Evolutionary conservation across 805 yeast genomes (phyloP), one percentile per base, ranked within the genome.

Genomic region (Candida tibetensis): DNA sequence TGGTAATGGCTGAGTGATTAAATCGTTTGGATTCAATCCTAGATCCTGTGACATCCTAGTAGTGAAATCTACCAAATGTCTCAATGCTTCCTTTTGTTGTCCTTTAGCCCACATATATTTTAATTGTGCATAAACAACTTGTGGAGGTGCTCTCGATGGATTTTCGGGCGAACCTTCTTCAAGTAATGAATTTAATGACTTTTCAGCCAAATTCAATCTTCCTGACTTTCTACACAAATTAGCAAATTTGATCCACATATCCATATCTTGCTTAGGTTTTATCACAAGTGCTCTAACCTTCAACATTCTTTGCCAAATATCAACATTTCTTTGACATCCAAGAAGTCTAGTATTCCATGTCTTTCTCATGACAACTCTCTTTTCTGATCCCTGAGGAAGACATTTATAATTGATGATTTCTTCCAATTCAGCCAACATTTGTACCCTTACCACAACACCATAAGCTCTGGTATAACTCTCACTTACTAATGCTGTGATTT

Each of bases 31-130:
- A 52, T 85, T 83, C 42, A 93, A 72, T 3, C 96, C 95, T 45
- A 93, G 68, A 58, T 88, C 96, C 38, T 79, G 83, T 0, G 95
- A 85, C 81, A 95, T 80, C 50, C 93, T 77, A 0, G 95, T 84
- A 0, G 98, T 89, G 60, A 93, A 93, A 40, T 86, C 96, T 17
- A 86, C 82, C 56, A 93, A 69, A 51, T 88, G 93, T 23, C 81
- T 74, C 36, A 93, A 71, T 0, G 98, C 98, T 45, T 89, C 95
- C 35, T 77, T 76, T 50, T 84, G 85, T 45, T 84, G 87, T 1
- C 96, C 96, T 23, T 89, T 81, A 0, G 96, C 91, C 98, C 99
- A 93, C 85, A 91, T 82, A 54, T 88, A 89, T 60, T 93, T 93
- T 64, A 95, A 69, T 57, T 91, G 97, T 0, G 99, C 97, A 63